Evolutionary conservation across 495 filamentous ascomycete species (phyloP).

Genomic region (Cairneyella variabilis): DNA sequence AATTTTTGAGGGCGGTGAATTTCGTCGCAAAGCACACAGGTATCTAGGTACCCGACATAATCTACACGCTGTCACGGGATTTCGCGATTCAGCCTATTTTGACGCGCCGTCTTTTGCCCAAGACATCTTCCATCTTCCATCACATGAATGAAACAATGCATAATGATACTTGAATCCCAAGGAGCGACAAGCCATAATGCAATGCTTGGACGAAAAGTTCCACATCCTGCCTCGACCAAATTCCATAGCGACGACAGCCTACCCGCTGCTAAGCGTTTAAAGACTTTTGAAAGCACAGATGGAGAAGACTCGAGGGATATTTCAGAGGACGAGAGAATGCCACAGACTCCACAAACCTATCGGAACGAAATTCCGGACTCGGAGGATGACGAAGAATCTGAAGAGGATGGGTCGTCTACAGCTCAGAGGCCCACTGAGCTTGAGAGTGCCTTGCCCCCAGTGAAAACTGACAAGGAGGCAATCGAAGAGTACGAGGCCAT

Average conservation of each 20-base stretch:
- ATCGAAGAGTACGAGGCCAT: slow-evolving; percentile 76
- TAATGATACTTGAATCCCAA: slow-evolving; percentile 25
- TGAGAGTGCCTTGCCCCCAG: slow-evolving; percentile 68
- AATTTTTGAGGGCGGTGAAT: not conserved
- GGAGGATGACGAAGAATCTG: slow-evolving; percentile 31
- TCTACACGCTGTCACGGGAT: too few relatives aligned
- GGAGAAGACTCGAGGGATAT: slow-evolving; percentile 26
- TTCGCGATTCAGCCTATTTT: too few relatives aligned
- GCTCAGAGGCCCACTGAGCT: slow-evolving; percentile 59
- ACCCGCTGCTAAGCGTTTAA: slow-evolving; percentile 34
- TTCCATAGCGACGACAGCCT: slow-evolving; percentile 29
- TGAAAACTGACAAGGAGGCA: slow-evolving; percentile 64
- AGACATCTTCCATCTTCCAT: not conserved
- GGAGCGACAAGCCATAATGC: slow-evolving; percentile 22
- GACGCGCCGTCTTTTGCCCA: too few relatives aligned
- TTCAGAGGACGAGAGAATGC: slow-evolving; percentile 6
- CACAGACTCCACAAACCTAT: slow-evolving; percentile 4
- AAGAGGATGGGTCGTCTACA: slow-evolving; percentile 26
- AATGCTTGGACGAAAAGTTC: slow-evolving; percentile 33
- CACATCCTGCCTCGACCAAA: slow-evolving; percentile 36
- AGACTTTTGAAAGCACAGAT: slow-evolving; percentile 32
- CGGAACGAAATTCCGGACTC: slow-evolving; percentile 29
- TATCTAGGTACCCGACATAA: too few relatives aligned
- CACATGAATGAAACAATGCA: not conserved
- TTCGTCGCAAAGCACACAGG: too few relatives aligned